Percentiles rank a stretch among this genome's conserved stretches.
Evolutionary conservation across 805 yeast genomes (phyloP).

Genomic region (Metschnikowia picachoensis): DNA sequence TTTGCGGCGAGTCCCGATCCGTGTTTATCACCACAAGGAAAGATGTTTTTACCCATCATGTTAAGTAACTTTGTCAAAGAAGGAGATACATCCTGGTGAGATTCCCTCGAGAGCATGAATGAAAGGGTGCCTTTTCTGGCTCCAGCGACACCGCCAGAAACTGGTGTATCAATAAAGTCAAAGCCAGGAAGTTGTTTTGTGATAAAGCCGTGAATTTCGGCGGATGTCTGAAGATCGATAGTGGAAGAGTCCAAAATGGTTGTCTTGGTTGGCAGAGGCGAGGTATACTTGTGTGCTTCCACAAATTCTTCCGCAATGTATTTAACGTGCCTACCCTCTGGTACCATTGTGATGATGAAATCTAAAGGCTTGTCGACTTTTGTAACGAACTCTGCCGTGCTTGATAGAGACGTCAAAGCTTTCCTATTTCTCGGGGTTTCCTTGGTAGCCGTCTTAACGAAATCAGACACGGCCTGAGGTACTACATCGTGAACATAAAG

Average conservation of each 20-base stretch:
- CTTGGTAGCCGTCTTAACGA: conserved; percentile 22
- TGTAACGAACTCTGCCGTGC: conserved; percentile 25
- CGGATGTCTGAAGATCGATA: conserved; percentile 47
- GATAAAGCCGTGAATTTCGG: conserved; percentile 35
- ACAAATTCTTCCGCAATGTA: conserved; percentile 39
- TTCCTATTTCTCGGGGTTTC: conserved; percentile 22
- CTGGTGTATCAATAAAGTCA: conserved; percentile 53
- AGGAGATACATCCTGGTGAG: conserved; percentile 27
- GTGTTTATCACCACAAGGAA: conserved; percentile 46
- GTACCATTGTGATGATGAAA: conserved; percentile 49
- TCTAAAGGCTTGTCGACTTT: conserved; percentile 34
- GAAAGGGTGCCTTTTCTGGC: conserved; percentile 49
- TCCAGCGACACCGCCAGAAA: conserved; percentile 54
- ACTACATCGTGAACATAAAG: conserved; percentile 44
- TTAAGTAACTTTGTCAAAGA: conserved; percentile 27
- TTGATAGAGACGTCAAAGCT: conserved; percentile 18
- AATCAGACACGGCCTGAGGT: conserved; percentile 24
- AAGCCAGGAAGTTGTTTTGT: conserved; percentile 28
- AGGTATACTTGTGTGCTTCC: conserved; percentile 20
- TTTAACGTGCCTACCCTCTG: conserved; percentile 49
- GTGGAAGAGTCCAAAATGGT: conserved; percentile 50
- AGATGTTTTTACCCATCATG: conserved; percentile 46
- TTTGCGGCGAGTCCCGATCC: conserved; percentile 55
- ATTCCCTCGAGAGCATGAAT: conserved; percentile 46
- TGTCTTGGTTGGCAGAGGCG: background rate